Evolutionary conservation across 441 rosid genomes (phyloP), one percentile per base, ranked within the genome.

Genomic region (Adansonia grandidieri): DNA sequence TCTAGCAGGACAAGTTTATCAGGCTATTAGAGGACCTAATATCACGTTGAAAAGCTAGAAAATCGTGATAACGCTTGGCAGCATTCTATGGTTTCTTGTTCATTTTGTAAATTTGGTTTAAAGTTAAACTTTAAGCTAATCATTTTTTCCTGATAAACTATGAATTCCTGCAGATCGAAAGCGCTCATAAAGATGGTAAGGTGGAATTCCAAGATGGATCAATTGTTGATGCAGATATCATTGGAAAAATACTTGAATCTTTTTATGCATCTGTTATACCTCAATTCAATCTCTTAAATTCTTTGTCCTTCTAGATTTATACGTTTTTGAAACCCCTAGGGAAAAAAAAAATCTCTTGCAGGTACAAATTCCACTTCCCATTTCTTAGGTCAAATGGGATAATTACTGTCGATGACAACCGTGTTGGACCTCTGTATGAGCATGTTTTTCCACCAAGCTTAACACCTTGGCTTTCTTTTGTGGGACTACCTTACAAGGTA

Each of bases 401-500:
- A 77, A 87, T 91, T 74, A 85, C 82, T 2, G 86, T 88, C 68
- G 92, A 89, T 19, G 86, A 87, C 60, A 85, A 87, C 71, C 80
- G 88, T 19, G 91, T 91, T 3, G 91, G 87, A 22, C 92, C 95
- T 15, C 70, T 88, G 3, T 88, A 91, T 88, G 81, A 87, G 80
- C 91, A 89, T 44, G 82, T 91, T 72, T 89, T 91, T 63, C 92
- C 92, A 1, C 91, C 92, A 0, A 71, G 74, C 28, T 81, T 87
- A 77, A 90, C 97, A 24, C 98, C 96, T 0, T 68, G 87, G 63
- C 90, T 95, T 48, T 93, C 98, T 45, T 91, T 93, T 80, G 76
- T 93, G 10, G 98, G 97, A 68, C 74, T 92, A 81, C 90, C 93
- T 2, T 83, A 80, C 86, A 85, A 80, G 92, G 97, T 94, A 73